Evolutionary conservation across 208 protist genomes (phyloP), one percentile per base, ranked within the genome.

Genomic region (Trypanosoma cruzi): DNA sequence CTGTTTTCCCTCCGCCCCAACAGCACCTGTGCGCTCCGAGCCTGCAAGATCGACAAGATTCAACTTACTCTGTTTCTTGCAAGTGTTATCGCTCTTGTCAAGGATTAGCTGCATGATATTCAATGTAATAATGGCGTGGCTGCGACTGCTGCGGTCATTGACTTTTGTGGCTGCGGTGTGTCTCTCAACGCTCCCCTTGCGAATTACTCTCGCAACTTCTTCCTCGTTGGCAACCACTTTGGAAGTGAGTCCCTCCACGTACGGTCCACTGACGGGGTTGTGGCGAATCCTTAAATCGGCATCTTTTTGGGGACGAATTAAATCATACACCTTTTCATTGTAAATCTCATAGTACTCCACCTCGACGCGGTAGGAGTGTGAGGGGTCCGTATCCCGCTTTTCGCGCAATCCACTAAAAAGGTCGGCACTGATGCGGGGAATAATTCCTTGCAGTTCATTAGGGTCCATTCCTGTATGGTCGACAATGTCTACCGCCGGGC

Each of bases 41-140:
- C 96, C 96, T 2, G 96, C 96, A 37, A 98, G 86, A 75, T 98
- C 96, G 37, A 98, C 88, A 24, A 99, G 84, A 73, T 97, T 97
- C 44, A 96, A 71, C 74, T 94, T 94, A 76, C 89, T 90, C 44
- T 71, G 82, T 46, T 86, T 83, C 53, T 81, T 71, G 42, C 60
- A 66, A 26, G 73, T 71, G 73, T 77, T 82, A 71, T 86, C 79
- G 46, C 55, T 54, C 24, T 88, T 79, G 54, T 89, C 80, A 26
- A 95, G 68, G 48, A 59, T 78, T 20, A 91, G 64, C 71, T 90
- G 87, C 55, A 89, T 62, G 60, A 93, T 79, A 73, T 90, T 78
- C 62, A 97, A 66, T n/a, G 72, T 82, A 60, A 98, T 78, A 61
- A 98, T 94, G 26, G 93, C 90, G 71, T 98, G 95, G 69, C 89